Percentiles rank a stretch among this genome's conserved stretches.
phyloP scores from a whole-genome alignment of 2,329 filamentous ascomycete genomes.

The Metarhizium sp. region DNA sequence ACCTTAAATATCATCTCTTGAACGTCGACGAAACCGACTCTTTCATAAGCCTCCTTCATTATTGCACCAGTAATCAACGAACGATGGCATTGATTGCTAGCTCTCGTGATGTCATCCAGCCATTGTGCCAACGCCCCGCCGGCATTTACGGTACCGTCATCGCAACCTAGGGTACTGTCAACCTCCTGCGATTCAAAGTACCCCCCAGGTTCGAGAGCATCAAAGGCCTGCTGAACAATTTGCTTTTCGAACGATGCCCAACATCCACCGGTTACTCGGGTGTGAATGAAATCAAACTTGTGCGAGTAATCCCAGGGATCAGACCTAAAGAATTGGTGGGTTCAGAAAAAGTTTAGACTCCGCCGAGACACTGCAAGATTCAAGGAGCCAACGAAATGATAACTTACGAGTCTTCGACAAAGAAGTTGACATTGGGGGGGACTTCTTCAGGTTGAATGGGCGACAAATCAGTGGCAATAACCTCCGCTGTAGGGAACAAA shows the following conservation, averaged over 20 bases:
- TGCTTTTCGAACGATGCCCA: slow-evolving; percentile 39
- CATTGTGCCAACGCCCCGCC: slow-evolving; percentile 30
- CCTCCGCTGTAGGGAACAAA: slow-evolving; percentile 45
- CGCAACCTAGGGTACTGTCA: slow-evolving; percentile 27
- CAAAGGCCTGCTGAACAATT: slow-evolving; percentile 42
- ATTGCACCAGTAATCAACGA: slow-evolving; percentile 24
- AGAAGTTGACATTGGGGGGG: slow-evolving; percentile 65
- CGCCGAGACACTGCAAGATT: background rate
- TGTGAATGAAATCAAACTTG: slow-evolving; percentile 46
- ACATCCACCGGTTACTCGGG: slow-evolving; percentile 37
- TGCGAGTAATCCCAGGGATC: slow-evolving; percentile 44
- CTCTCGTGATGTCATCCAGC: slow-evolving; percentile 29
- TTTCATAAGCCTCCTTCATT: slow-evolving; percentile 28
- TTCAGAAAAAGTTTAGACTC: background rate
- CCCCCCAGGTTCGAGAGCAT: slow-evolving; percentile 39
- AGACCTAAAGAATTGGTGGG: slow-evolving; percentile 19
- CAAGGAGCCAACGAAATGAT: background rate
- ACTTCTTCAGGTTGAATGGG: slow-evolving; percentile 58
- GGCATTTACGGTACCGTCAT: slow-evolving; percentile 33
- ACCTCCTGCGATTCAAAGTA: slow-evolving; percentile 47
- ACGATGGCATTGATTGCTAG: slow-evolving; percentile 27
- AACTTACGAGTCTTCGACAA: slow-evolving; percentile 53
- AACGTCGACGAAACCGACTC: slow-evolving; percentile 47
- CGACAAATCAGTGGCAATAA: slow-evolving; percentile 58
- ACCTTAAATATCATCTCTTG: slow-evolving; percentile 42